Conservation (phyloP, 176 grass and related monocot species). For the Carex kokanica region DNA sequence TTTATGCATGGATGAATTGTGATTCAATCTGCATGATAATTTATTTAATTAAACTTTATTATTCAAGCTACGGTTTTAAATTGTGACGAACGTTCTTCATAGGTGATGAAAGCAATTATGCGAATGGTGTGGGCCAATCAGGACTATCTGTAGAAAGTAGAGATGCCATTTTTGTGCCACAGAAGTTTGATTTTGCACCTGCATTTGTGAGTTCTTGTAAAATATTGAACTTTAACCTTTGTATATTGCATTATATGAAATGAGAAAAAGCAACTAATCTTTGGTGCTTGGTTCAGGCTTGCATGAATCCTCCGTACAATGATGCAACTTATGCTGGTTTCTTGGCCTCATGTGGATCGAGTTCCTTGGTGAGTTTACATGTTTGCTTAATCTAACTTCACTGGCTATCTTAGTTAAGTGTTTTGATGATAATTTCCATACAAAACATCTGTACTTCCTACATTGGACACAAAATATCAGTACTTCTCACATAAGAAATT, state of each 20-base stretch:
- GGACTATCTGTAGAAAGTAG: neutral
- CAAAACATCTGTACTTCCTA: neutral
- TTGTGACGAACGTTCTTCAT: neutral
- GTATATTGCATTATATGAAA: neutral
- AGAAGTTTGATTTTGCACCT: conserved; percentile 23
- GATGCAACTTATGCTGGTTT: conserved; percentile 55
- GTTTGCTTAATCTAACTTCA: neutral
- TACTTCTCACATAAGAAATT: neutral
- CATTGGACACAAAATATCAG: neutral
- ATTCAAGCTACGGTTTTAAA: neutral
- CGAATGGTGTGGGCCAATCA: neutral
- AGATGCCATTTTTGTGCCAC: neutral
- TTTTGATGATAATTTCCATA: neutral
- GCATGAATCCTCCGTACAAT: conserved; percentile 42
- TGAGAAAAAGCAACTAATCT: neutral
- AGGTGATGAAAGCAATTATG: conserved; percentile 30
- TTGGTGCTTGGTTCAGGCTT: conserved; percentile 33
- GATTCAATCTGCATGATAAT: neutral
- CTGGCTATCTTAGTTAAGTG: neutral
- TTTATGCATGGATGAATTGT: neutral
- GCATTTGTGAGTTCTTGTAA: conserved; percentile 5
- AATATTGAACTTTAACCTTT: neutral
- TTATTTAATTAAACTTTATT: neutral
- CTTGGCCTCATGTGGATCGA: conserved; percentile 40
- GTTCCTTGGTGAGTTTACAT: conserved; percentile 38